Conservation (phyloP, 176 grass and related monocot species). For the Sorghum bicolor region Sorghum_bicolor_NCBIv3 NC_012878.2:56131001-56131500, state of each 20-base stretch:
- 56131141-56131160: constrained; percentile 94
- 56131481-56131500: constrained; percentile 69
- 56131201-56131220: background rate
- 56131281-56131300: background rate
- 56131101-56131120: constrained; percentile 93
- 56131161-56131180: constrained; percentile 20
- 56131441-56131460: constrained; percentile 69
- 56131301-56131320: background rate
- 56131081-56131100: constrained; percentile 80
- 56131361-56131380: background rate
- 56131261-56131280: background rate
- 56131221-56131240: background rate
- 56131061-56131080: constrained; percentile 70
- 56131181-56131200: constrained; percentile 19
- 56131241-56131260: background rate
- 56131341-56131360: constrained; percentile 13
- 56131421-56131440: constrained; percentile 83
- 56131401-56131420: background rate
- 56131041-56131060: constrained; percentile 99
- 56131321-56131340: constrained; percentile 8
- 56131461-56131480: constrained; percentile 74
- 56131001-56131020: constrained; percentile 98
- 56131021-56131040: constrained; percentile 82
- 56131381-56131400: background rate
- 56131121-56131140: constrained; percentile 95